Evolutionary conservation across 768 basidiomycete genomes (phyloP).

Genomic region (Hericium alpestre): DNA sequence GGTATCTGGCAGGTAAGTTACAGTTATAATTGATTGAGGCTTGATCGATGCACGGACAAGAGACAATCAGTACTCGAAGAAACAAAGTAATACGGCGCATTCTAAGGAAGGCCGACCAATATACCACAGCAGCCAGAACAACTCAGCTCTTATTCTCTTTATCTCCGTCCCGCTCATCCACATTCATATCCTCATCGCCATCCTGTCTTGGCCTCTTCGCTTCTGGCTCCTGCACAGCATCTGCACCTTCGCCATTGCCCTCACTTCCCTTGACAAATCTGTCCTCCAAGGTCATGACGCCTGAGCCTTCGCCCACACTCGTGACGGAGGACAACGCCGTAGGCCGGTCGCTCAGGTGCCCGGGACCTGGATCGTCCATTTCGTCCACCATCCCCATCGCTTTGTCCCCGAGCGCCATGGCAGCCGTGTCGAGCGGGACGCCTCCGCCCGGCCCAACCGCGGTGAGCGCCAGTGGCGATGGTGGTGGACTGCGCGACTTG

Average conservation of each 20-base stretch:
- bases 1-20: too few species aligned
- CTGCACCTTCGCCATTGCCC: slow-evolving; percentile 18
- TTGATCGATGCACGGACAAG: too few species aligned
- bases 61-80: not conserved
- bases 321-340: slow-evolving; percentile 61
- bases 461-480: slow-evolving; percentile 55
- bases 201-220: slow-evolving; percentile 11
- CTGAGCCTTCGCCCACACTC: slow-evolving; percentile 28
- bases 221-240: slow-evolving; percentile 5
- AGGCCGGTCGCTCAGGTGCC: slow-evolving; percentile 76
- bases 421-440: slow-evolving; percentile 20
- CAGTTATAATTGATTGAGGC: too few species aligned
- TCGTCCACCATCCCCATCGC: slow-evolving; percentile 76
- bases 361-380: slow-evolving; percentile 74
- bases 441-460: slow-evolving; percentile 23
- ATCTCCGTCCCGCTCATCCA: slow-evolving; percentile 32
- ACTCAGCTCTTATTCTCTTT: slow-evolving; percentile 39
- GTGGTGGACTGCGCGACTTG: slow-evolving; percentile 69
- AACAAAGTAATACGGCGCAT: not conserved
- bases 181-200: slow-evolving; percentile 4
- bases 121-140: not conserved
- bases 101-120: not conserved
- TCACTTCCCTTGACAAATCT: slow-evolving; percentile 49
- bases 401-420: slow-evolving; percentile 29
- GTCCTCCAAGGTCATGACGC: slow-evolving; percentile 45